Base-by-base conservation (phyloP, 192 early-diverging fungal species). In the Paraglomus brasilianum region DNA sequence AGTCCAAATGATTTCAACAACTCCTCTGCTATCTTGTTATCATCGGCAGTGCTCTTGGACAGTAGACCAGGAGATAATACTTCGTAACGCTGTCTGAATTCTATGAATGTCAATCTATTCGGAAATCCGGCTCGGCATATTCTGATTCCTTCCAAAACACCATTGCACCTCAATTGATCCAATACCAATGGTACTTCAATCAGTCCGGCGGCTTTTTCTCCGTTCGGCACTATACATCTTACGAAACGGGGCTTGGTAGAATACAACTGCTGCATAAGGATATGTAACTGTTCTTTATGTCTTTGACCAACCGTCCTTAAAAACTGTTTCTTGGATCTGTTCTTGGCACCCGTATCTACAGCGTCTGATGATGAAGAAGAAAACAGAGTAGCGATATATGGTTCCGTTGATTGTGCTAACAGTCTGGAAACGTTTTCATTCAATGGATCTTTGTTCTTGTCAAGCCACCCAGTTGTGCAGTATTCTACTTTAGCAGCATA, bases 381-480 rank as follows among this genome's bases (percentile, higher is more conserved):
- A 79, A 97, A 98, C 11, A 98, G 80, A 15, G 75, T 76, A 13
- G 88, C 86, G 42, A 98, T 75, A 72, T 90, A 95, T 52, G 83
- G 82, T 71, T 96, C 89, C 10, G 83, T 78, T 24, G 94, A 96
- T 41, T 84, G 82, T 40, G 93, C 94, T 36, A 98, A 74, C 42
- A 97, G 77, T 30, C 88, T 81, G 0, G 95, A 95, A 39, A 98
- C 82, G 77, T 92, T 92, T 74, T 97, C 95, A 76, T 98, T 97
- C 61, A 98, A 83, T 13, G 92, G 95, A 73, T 98, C 97, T 78
- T 96, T 98, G 86, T 98, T 98, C 83, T 97, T 97, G 79, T 98
- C 93, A 5, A 98, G 80, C 95, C 95, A 98, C 40, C 93, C 95
- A 9, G 80, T 71, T 4, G 89, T 91, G 69, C 81, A 87, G 73